Evolutionary conservation across 2,329 filamentous ascomycete genomes (phyloP).

Genomic region (Colletotrichum ledebouriae): DNA sequence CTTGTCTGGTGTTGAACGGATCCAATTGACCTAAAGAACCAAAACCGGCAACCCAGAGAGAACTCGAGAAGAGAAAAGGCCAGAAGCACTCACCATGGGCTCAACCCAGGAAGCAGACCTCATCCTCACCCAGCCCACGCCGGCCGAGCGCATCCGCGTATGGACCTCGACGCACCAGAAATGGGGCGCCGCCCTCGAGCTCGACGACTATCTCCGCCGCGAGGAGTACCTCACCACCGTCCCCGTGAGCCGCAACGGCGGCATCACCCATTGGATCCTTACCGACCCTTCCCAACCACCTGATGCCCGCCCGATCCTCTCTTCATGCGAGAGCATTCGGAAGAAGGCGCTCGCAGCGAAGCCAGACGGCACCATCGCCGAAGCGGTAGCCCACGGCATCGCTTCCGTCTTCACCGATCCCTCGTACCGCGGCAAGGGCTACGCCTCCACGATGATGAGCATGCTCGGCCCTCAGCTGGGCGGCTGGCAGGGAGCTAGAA

Average conservation of each 20-base stretch:
- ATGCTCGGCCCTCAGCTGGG: slow-evolving; percentile 68
- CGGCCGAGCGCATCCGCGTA: slow-evolving; percentile 64
- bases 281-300: slow-evolving; percentile 59
- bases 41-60: background rate
- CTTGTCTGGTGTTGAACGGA: background rate
- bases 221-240: slow-evolving; percentile 70
- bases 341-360: slow-evolving; percentile 67
- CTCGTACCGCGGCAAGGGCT: slow-evolving; percentile 77
- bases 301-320: slow-evolving; percentile 66
- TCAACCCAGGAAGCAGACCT: slow-evolving; percentile 45
- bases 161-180: slow-evolving; percentile 68
- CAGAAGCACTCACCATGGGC: slow-evolving; percentile 27
- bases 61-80: background rate
- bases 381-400: slow-evolving; percentile 78
- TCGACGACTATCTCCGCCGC: slow-evolving; percentile 69
- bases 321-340: slow-evolving; percentile 73
- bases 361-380: slow-evolving; percentile 53
- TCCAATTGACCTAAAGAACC: slow-evolving; percentile 7
- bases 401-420: slow-evolving; percentile 83
- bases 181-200: slow-evolving; percentile 71
- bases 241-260: slow-evolving; percentile 69
- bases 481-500: slow-evolving; percentile 51
- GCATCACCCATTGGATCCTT: slow-evolving; percentile 75
- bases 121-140: slow-evolving; percentile 68
- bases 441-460: slow-evolving; percentile 81